Conservation (phyloP, 1,284 basidiomycete species). For the Exobasidium cylindrosporum region DNA sequence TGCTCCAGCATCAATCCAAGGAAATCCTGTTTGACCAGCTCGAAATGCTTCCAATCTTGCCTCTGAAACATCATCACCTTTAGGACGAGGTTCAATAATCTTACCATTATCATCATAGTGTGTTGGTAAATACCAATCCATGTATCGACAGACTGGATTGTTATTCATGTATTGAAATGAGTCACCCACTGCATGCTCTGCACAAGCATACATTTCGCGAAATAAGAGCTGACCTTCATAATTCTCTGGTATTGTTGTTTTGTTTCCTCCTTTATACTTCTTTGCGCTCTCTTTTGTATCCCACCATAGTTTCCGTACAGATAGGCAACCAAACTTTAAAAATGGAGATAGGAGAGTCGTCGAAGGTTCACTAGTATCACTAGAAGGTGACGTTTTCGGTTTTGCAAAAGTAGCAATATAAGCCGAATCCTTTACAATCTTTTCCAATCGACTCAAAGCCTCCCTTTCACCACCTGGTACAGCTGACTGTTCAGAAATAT, state of each 20-base stretch:
- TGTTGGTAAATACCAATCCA: slow-evolving; percentile 59
- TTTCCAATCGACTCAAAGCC: slow-evolving; percentile 57
- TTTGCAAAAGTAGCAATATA: slow-evolving; percentile 60
- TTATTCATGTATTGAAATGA: slow-evolving; percentile 58
- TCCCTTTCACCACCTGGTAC: slow-evolving; percentile 61
- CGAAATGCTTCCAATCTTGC: slow-evolving; percentile 57
- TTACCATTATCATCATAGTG: slow-evolving; percentile 56
- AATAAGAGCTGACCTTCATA: slow-evolving; percentile 56
- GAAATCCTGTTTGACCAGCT: slow-evolving; percentile 60
- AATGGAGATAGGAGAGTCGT: slow-evolving; percentile 58
- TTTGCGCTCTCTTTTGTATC: slow-evolving; percentile 35
- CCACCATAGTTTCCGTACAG: slow-evolving; percentile 49
- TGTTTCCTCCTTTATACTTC: slow-evolving; percentile 36
- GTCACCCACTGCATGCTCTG: slow-evolving; percentile 56
- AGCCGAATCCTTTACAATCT: slow-evolving; percentile 56
- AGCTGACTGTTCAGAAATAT: slow-evolving; percentile 26
- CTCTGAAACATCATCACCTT: slow-evolving; percentile 56
- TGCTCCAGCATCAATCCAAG: slow-evolving; percentile 61
- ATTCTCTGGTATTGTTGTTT: slow-evolving; percentile 32
- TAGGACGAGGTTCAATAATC: slow-evolving; percentile 56
- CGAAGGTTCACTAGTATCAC: slow-evolving; percentile 27
- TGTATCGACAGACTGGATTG: slow-evolving; percentile 57
- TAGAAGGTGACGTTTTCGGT: slow-evolving; percentile 56
- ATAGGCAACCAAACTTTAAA: slow-evolving; percentile 61
- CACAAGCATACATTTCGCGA: slow-evolving; percentile 59